phyloP scores from a whole-genome alignment of 2,329 filamentous ascomycete species.

The Xylariaceae sp. region DNA sequence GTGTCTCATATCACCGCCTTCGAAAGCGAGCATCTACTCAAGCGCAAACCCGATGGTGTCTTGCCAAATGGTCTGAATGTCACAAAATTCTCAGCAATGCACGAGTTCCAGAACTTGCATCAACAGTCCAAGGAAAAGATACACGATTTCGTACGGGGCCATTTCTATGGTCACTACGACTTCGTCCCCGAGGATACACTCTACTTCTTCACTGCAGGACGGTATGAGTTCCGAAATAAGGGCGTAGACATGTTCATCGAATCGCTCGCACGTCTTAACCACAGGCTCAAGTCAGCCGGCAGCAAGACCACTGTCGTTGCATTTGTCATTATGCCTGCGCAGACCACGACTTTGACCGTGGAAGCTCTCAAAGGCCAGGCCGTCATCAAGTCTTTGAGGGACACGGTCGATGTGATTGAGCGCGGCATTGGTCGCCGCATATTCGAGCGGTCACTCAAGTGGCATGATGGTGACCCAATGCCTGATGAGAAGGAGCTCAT shows the following conservation, averaged over 20 bases:
- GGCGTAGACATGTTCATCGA: constrained; percentile 99
- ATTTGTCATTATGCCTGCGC: constrained; percentile 98
- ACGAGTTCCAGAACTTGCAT: constrained; percentile 98
- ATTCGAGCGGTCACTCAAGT: constrained; percentile 89
- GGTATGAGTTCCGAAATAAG: constrained; percentile 98
- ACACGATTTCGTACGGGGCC: constrained; percentile 93
- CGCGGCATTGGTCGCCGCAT: constrained; percentile 87
- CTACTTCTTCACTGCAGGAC: constrained; percentile 94
- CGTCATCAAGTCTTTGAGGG: constrained; percentile 91
- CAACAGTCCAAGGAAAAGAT: constrained; percentile 97
- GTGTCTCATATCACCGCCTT: constrained; percentile 98
- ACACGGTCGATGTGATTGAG: constrained; percentile 91
- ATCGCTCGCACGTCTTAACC: constrained; percentile 88
- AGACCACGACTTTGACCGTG: constrained; percentile 90
- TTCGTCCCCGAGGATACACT: constrained; percentile 95
- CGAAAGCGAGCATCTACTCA: constrained; percentile 94
- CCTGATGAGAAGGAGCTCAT: constrained; percentile 97
- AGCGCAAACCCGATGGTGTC: constrained; percentile 95
- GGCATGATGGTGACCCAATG: constrained; percentile 90
- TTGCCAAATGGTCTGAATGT: constrained; percentile 96
- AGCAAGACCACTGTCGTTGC: constrained; percentile 94
- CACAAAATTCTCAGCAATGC: constrained; percentile 95
- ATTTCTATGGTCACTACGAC: constrained; percentile 98
- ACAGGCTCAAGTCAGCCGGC: constrained; percentile 77
- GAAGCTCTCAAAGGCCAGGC: constrained; percentile 96